Evolutionary conservation across 2,329 filamentous ascomycete species (phyloP).

Genomic region (Arthrinium phaeospermum): DNA sequence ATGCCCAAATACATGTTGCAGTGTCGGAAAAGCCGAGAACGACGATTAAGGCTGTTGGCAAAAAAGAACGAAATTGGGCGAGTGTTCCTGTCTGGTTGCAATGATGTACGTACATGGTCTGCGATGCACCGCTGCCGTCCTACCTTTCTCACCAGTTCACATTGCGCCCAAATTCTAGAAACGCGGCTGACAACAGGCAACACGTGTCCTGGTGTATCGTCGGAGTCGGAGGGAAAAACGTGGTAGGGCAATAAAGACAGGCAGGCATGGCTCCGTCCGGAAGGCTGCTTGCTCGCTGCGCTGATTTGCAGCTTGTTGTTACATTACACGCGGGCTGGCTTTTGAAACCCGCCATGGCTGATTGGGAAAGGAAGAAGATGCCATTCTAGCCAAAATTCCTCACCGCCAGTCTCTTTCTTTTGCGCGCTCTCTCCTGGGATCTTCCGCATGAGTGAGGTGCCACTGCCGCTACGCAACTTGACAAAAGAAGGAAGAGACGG

Average conservation of each 20-base stretch:
- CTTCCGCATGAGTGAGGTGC: background rate
- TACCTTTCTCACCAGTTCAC: background rate
- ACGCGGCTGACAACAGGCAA: slow-evolving; percentile 16
- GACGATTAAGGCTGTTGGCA: background rate
- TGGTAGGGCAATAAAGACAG: slow-evolving; percentile 18
- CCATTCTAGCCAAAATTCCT: background rate
- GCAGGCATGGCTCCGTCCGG: background rate
- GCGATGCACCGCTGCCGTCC: background rate
- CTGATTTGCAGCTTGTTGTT: slow-evolving; percentile 12
- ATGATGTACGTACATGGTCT: background rate
- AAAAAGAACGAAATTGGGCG: background rate
- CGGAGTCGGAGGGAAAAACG: slow-evolving; percentile 12
- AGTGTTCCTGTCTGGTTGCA: background rate
- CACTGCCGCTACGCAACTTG: background rate
- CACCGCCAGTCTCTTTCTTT: slow-evolving; percentile 16
- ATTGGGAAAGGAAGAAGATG: background rate
- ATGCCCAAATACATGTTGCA: no score
- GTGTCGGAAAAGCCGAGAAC: background rate
- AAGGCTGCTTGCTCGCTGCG: background rate
- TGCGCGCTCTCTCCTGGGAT: background rate
- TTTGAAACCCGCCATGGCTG: slow-evolving; percentile 6
- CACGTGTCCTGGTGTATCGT: slow-evolving; percentile 19
- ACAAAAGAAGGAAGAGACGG: background rate
- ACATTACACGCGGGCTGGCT: slow-evolving; percentile 9
- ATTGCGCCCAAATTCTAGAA: slow-evolving; percentile 15